phyloP scores from a whole-genome alignment of 2,329 filamentous ascomycete genomes.

The Botrytis fabae region DNA sequence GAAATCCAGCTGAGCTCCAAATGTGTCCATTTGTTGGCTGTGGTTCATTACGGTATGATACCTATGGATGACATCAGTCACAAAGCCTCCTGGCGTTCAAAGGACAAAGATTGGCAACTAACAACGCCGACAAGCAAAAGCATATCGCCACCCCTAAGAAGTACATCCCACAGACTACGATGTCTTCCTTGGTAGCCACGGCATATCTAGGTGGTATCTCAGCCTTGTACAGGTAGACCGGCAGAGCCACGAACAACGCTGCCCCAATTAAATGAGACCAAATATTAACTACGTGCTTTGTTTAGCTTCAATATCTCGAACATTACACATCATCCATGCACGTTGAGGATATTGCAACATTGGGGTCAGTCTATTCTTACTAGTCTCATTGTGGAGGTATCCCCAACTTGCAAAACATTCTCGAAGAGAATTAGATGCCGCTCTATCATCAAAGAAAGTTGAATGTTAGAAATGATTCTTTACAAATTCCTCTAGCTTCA shows the following conservation, averaged over 20 bases:
- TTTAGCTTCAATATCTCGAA: conserved; percentile 13
- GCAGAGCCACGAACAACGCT: conserved; percentile 44
- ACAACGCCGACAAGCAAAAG: conserved; percentile 49
- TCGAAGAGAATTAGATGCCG: conserved; percentile 33
- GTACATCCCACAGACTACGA: conserved; percentile 47
- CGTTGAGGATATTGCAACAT: neutral
- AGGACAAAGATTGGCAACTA: conserved; percentile 27
- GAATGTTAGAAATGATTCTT: conserved; percentile 24
- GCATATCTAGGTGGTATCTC: conserved; percentile 43
- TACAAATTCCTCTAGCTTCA: conserved; percentile 18
- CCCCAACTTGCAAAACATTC: conserved; percentile 39
- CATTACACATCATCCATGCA: neutral
- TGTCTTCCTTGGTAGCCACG: conserved; percentile 43
- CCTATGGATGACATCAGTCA: conserved; percentile 38
- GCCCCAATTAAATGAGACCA: conserved; percentile 48
- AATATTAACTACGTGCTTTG: conserved; percentile 46
- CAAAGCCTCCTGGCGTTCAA: neutral
- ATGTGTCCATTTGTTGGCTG: conserved; percentile 48
- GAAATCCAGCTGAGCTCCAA: conserved; percentile 61
- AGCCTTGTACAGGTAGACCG: conserved; percentile 43
- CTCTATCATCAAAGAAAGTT: conserved; percentile 22
- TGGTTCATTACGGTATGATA: conserved; percentile 61
- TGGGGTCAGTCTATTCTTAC: conserved; percentile 30
- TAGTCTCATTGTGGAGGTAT: conserved; percentile 44
- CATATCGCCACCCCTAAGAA: conserved; percentile 49